Base-by-base conservation (phyloP, 495 filamentous ascomycete genomes). In the Penicillium antarcticum region DNA sequence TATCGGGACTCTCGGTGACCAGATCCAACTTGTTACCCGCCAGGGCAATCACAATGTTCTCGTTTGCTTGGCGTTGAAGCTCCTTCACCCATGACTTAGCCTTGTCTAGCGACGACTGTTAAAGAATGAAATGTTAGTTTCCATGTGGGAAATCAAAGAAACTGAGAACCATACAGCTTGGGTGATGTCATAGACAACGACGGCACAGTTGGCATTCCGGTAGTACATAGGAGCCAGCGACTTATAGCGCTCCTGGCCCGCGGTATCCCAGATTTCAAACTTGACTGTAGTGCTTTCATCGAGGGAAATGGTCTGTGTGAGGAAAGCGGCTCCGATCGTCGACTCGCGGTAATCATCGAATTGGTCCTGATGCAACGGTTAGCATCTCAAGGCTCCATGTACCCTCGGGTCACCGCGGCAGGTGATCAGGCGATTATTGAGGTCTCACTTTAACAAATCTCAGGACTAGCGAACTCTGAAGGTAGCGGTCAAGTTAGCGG, bases 81-180 rank as follows among this genome's bases (percentile, higher is more conserved):
- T 98, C 95, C 72, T 97, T 97, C n/a, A 98, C 91, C 94, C 94
- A 98, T 26, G 91, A 85, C 69, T 98, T 98, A 50, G 94, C 94
- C 77, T 98, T 98, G 73, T 98, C 94, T 50, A 98, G 77, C 5
- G 95, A 97, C 53, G 90, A 81, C 94, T 98, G 64, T 24, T 24
- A 24, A 37, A 17, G 2, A 31, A 19, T 13, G 16, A 31, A 35
- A 33, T 18, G 33, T 53, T 52, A 49, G 45, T 51, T 33, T 32
- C 5, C 12, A 49, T 17, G 16, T 14, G 35, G 48, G 17, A 12
- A 47, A 39, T 35, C 23, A 0, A 12, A 17, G 45, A 11, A 6
- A 4, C 10, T 32, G 32, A 16, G 17, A 23, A 18, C 18, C 88
- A 47, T 85, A 98, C 94, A 53, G 95, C 89, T 84, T 97, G 94